Percentiles rank a stretch among this genome's conserved stretches.
phyloP scores from a whole-genome alignment of 2,329 filamentous ascomycete species.

The Cryphonectria carpinicola region DNA sequence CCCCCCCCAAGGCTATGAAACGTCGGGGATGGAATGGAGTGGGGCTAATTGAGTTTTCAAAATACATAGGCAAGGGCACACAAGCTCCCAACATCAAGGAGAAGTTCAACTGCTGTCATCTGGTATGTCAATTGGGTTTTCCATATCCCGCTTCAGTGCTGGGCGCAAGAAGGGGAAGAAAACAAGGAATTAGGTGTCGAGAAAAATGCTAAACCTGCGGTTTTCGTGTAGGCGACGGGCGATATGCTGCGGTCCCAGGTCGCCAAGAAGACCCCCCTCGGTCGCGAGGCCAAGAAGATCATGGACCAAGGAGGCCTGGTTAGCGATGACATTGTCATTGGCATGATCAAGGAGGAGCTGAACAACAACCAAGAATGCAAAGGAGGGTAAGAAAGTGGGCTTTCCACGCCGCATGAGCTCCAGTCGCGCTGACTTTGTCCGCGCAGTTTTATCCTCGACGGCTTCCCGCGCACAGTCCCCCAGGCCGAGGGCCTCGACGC shows the following conservation, averaged over 20 bases:
- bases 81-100: slow-evolving; percentile 98
- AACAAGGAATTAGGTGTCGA: background rate
- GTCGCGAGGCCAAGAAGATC: slow-evolving; percentile 98
- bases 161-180: background rate
- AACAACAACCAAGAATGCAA: slow-evolving; percentile 94
- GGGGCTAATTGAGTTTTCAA: slow-evolving; percentile 31
- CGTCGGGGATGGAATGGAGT: slow-evolving; percentile 8
- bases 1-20: background rate
- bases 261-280: slow-evolving; percentile 93
- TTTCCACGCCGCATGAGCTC: background rate
- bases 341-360: slow-evolving; percentile 98
- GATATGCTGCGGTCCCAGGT: slow-evolving; percentile 99
- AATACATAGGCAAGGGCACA: slow-evolving; percentile 85
- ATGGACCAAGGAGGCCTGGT: slow-evolving; percentile 98
- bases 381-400: slow-evolving; percentile 71
- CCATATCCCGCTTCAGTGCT: background rate
- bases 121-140: slow-evolving; percentile 64
- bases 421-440: slow-evolving; percentile 32
- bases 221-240: slow-evolving; percentile 75
- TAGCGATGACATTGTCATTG: slow-evolving; percentile 98
- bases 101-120: slow-evolving; percentile 94
- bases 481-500: slow-evolving; percentile 93
- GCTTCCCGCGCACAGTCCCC: slow-evolving; percentile 94
- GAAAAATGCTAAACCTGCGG: background rate
- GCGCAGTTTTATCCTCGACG: slow-evolving; percentile 93